Evolutionary conservation across 176 grass and related monocot genomes (phyloP).

Genomic region (Coix lacrymajobi): DNA sequence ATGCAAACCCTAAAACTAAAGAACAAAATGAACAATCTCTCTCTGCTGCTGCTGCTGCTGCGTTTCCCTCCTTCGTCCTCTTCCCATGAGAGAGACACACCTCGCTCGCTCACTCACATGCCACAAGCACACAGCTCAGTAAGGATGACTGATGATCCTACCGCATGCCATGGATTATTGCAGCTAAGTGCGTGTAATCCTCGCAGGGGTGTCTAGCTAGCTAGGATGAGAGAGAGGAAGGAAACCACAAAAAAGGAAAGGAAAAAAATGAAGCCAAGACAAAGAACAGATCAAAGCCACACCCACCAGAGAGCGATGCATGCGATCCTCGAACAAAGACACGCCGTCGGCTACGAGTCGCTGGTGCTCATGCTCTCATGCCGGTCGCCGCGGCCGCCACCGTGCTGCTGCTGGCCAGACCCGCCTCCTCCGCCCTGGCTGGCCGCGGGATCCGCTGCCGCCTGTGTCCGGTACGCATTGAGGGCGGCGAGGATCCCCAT

Average conservation of each 20-base stretch:
- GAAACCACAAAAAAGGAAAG: constrained; percentile 30
- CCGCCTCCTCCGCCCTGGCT: constrained; percentile 17
- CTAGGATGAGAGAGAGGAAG: constrained; percentile 2
- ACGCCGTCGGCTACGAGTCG: constrained; percentile 55
- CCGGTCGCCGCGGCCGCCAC: constrained; percentile 42
- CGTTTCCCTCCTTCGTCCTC: constrained; percentile 25
- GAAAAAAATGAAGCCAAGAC: constrained; percentile 35
- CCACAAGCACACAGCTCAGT: constrained; percentile 12
- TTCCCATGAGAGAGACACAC: not conserved
- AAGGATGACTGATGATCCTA: constrained; percentile 13
- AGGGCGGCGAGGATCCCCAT: constrained; percentile 88
- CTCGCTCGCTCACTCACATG: constrained; percentile 33
- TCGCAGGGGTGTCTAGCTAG: not conserved
- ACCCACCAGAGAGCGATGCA: constrained; percentile 62
- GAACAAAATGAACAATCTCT: constrained; percentile 58
- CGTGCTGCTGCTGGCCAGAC: constrained; percentile 37
- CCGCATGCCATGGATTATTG: constrained; percentile 27
- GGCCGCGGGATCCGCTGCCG: constrained; percentile 38
- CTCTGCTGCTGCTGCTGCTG: constrained; percentile 20
- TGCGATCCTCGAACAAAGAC: constrained; percentile 19
- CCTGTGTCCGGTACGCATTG: constrained; percentile 73
- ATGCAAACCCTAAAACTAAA: constrained; percentile 56
- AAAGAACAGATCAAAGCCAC: constrained; percentile 62
- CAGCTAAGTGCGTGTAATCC: constrained; percentile 29
- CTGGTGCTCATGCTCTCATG: constrained; percentile 93